Evolutionary conservation across 108 stramenopile species (phyloP), one percentile per base, ranked within the genome.

Genomic region (Fistulifera solaris): DNA sequence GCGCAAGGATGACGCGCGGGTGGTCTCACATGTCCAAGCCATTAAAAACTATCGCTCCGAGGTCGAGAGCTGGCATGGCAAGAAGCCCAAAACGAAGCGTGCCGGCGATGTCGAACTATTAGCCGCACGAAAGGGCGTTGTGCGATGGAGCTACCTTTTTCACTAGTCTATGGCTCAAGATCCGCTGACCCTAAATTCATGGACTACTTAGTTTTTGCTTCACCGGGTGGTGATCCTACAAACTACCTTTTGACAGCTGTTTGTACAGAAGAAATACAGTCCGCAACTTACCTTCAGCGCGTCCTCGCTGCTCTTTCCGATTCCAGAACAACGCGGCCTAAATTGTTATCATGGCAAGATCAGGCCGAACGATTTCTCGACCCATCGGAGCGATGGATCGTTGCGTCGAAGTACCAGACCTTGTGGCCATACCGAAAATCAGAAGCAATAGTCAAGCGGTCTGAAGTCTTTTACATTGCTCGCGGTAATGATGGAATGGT

Each of bases 1-100:
- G 15, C 45, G 28, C 25, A 39, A 47, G 16, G 51, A 54, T 19
- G 80, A 82, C 41, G 60, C 62, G 1, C 60, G 68, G 24, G 80
- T 82, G 0, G 21, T 26, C 1, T 59, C 25, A 15, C 43, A 65
- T 24, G 59, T 73, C 42, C 57, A 58, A 18, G 78, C 51, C 14
- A 62, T 70, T 24, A 41, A 58, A 21, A 18, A 51, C 48, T 67
- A 67, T 13, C 38, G 64, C 52, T 26, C n/a, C 3, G 7, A 17
- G 6, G 21, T 45, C 44, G 44, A 17, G 44, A 11, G 21, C 19
- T 17, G 21, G 44, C 4, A 45, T 4, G 21, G 21, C 11, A 17
- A 45, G 11, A 17, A 19, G 11, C 16, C 19, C 7, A 45, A 45
- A 6, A 45, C 44, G 4, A 45, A 8, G 21, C 4, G 44, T 17